Evolutionary conservation across 257 asterid genomes (phyloP).

Genomic region (Haberlea rhodopensis): DNA sequence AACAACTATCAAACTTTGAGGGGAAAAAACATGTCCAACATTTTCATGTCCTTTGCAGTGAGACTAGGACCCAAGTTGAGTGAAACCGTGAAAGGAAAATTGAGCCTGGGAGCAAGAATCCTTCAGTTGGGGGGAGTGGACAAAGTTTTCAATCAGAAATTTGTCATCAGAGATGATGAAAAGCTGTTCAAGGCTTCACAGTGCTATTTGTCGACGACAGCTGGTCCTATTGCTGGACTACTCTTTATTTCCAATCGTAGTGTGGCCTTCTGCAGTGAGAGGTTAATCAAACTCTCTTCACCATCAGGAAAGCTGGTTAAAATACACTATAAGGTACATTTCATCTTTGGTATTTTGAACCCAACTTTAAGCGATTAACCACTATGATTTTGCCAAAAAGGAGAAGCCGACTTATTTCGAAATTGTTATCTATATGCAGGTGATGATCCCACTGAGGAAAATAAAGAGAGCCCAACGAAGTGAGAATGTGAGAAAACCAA

Average conservation of each 20-base stretch:
- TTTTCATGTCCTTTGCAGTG: slow-evolving; percentile 13
- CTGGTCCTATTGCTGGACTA: slow-evolving; percentile 25
- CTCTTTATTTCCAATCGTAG: too few species aligned
- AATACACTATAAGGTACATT: slow-evolving; percentile 29
- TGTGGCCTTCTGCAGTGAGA: too few species aligned
- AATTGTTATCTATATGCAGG: slow-evolving; percentile 16
- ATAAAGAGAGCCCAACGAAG: slow-evolving; percentile 24
- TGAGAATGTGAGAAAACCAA: slow-evolving; percentile 20
- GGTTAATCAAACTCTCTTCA: too few species aligned
- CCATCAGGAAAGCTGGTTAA: too few species aligned
- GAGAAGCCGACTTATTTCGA: not conserved
- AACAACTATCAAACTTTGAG: not conserved
- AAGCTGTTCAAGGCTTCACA: slow-evolving; percentile 14
- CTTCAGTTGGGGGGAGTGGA: slow-evolving; percentile 28
- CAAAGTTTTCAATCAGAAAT: slow-evolving; percentile 25
- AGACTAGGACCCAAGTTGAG: slow-evolving; percentile 30
- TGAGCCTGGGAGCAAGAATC: slow-evolving; percentile 31
- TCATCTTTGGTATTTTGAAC: not conserved
- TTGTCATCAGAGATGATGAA: slow-evolving; percentile 12
- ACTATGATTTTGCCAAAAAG: not conserved
- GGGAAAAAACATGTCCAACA: not conserved
- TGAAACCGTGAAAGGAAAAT: slow-evolving; percentile 33
- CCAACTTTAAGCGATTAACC: not conserved
- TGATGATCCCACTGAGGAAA: slow-evolving; percentile 28
- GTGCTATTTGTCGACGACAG: slow-evolving; percentile 22